Base-by-base conservation (phyloP, 1,284 basidiomycete genomes). In the Thecaphora thlaspeos region DNA sequence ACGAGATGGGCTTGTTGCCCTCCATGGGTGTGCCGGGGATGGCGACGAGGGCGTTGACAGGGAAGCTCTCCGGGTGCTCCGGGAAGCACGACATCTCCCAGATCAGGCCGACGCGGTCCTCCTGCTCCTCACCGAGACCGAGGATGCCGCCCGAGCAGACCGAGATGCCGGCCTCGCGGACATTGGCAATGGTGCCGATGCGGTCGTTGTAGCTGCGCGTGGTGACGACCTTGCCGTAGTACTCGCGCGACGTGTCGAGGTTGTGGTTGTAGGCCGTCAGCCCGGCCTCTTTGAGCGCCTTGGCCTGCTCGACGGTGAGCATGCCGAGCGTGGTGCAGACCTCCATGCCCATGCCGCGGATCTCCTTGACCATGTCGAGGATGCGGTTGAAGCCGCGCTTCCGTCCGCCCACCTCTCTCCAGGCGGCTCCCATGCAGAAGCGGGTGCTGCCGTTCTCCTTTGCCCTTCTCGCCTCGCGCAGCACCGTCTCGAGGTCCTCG, bases 391-490 rank as follows among this genome's bases (percentile, higher is more conserved):
- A 98, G 1, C 93, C 93, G 46, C 89, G 84, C 80, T 96, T 97
- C 62, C 91, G 85, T 3, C 94, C 93, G 24, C 89, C 87, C 43
- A 97, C 84, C 79, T 96, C 94, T 66, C 94, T 83, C 94, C 94
- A 98, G n/a, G 94, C 94, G 4, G 94, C 93, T 51, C 94, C 94
- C 94, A 97, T 97, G 80, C 94, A 98, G 82, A 97, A 97, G 22
- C 94, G 84, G 19, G 94, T 98, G 76, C 89, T 92, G 28, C 94
- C 94, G 59, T 97, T 97, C 61, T 82, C 91, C 78, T 96, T 97
- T 26, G 94, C 94, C 77, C 89, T 88, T 24, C 90, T 84, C 22
- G 94, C 80, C 65, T 81, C 80, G 22, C 50, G 59, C 14, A 98
- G 81, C 11, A 98, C 94, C 10, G 91, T 91, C 73, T 93, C 93